Base-by-base conservation (phyloP, 768 basidiomycete species). In the Suillus lakei region DNA sequence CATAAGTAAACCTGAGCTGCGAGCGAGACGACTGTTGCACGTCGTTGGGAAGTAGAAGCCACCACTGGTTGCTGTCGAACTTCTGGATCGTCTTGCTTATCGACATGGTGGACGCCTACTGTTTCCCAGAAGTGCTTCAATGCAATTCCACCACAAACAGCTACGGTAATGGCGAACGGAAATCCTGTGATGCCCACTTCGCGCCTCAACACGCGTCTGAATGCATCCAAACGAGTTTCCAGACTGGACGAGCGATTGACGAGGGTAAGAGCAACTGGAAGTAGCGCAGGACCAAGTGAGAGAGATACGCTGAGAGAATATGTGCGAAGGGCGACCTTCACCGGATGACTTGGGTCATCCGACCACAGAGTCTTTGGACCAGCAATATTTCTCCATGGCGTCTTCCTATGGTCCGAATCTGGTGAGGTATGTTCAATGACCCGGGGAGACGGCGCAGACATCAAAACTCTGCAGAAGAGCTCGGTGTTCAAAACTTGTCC, bases 171-270 rank as follows among this genome's bases (percentile, higher is more conserved):
- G 34, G 90, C 84, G 63, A 85, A 89, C 7, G 92, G 89, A 73
- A 93, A 91, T 16, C 91, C 87, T 63, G 86, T 86, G 43, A 82
- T 67, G 9, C 84, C 82, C 13, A 91, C 74, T 71, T 93, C 91
- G 46, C 85, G 83, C 62, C 70, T 77, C 10, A 93, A 74, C 15
- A 87, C 73, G 55, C 79, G 76, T 63, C 65, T 64, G 50, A 78
- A 62, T 28, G 26, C 15, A 2, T 15, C 44, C 39, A 55, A 50
- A 21, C 61, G 70, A 9, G 50, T 38, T 66, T 69, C 68, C 48
- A 83, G 69, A 9, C 64, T 64, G 28, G 70, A 68, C 55, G 70
- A 65, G 66, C 67, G 74, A 32, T 67, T 55, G 13, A 77, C 30
- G 1, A 79, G 67, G 5, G 83, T 76, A 1, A 79, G 75, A 13